phyloP scores from a whole-genome alignment of 2,329 filamentous ascomycete species.

The Leptographium flavum region DNA sequence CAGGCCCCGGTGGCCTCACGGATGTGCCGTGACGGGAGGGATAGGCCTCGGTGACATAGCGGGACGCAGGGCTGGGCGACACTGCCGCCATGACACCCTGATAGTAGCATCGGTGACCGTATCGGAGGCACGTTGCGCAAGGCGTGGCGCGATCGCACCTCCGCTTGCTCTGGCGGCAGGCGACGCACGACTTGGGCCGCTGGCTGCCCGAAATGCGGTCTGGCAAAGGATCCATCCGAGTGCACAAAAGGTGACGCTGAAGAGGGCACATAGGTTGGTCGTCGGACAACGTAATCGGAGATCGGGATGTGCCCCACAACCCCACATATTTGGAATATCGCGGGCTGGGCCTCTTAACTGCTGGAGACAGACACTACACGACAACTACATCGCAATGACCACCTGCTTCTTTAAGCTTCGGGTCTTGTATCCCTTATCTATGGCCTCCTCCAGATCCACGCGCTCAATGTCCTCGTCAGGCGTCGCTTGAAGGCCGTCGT shows the following conservation, averaged over 20 bases:
- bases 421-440: not conserved
- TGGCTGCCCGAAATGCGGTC: not conserved
- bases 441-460: not conserved
- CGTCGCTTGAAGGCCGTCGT: not conserved
- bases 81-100: not conserved
- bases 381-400: not conserved
- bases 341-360: no score
- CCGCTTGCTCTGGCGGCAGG: not conserved
- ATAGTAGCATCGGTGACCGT: not conserved
- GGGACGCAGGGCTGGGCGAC: not conserved
- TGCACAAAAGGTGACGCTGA: no score
- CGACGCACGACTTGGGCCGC: not conserved
- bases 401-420: not conserved
- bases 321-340: no score
- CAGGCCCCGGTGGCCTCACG: not conserved
- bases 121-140: not conserved
- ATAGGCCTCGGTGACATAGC: not conserved
- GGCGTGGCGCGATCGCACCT: not conserved
- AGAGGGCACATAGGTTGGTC: no score
- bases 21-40: not conserved
- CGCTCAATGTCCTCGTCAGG: not conserved
- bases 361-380: no score
- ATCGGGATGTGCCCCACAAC: no score
- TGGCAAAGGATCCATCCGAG: no score
- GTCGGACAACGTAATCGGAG: no score